A percentile compares a stretch with the other conserved stretches of the same genome.
Conservation (phyloP, 177 flowering plant species). For the Vitis hybrid region DNA sequence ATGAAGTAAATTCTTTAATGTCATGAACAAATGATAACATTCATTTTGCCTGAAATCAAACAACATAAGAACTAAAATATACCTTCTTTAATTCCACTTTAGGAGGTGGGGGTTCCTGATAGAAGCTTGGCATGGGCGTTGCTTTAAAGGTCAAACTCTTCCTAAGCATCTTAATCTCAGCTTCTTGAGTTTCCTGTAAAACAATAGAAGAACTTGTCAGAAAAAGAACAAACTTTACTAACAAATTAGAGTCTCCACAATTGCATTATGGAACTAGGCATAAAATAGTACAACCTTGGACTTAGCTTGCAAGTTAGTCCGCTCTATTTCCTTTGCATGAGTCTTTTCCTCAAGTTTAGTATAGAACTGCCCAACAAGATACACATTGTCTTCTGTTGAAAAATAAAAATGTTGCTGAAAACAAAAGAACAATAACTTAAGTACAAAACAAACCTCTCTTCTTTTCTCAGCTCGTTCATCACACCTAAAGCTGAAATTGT, state of each 20-base stretch:
- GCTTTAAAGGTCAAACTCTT: conserved; percentile 91
- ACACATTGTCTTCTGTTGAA: conserved; percentile 7
- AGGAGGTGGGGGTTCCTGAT: conserved; percentile 92
- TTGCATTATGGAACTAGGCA: not conserved
- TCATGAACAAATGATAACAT: no score
- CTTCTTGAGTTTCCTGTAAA: conserved; percentile 83
- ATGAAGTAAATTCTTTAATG: no score
- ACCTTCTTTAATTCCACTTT: conserved; percentile 93
- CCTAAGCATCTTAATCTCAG: conserved; percentile 83
- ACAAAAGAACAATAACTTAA: not conserved
- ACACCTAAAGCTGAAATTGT: conserved; percentile 87
- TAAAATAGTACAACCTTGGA: conserved; percentile 53
- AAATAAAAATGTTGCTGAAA: not conserved
- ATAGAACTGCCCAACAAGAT: conserved; percentile 60
- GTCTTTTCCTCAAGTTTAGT: conserved; percentile 89
- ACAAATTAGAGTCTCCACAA: not conserved
- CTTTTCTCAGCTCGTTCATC: conserved; percentile 94
- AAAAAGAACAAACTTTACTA: not conserved
- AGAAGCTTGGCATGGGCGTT: conserved; percentile 96
- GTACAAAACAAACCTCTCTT: conserved; percentile 62
- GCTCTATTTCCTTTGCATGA: conserved; percentile 81
- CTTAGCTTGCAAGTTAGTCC: conserved; percentile 74
- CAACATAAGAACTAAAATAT: conserved; percentile 2
- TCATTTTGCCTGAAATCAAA: no score
- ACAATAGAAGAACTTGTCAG: not conserved